Base-by-base conservation (phyloP, 768 basidiomycete genomes). In the Tricholomella constricta region DNA sequence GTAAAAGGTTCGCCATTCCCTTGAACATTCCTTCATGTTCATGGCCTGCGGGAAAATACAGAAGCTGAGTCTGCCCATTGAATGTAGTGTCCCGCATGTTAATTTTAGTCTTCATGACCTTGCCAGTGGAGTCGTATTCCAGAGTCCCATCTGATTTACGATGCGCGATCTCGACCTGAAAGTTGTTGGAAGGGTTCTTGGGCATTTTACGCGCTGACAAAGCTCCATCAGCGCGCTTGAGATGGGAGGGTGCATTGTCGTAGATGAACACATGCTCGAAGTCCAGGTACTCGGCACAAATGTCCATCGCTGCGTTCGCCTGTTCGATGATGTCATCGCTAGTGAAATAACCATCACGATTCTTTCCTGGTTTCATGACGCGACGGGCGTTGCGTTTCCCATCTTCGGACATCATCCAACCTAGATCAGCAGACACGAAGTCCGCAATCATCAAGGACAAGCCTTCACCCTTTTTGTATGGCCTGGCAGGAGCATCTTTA, bases 371-470 rank as follows among this genome's bases (percentile, higher is more conserved):
- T 22, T 54, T 56, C 32, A 44, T 34, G 15, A 35, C 6, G 6
- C 14, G 4, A 1, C 20, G 32, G 3, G 50, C 50, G 35, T 6
- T 6, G 29, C 29, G 29, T 29, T 29, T 29, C 29, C 29, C 29
- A 29, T 29, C 29, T 6, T 29, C 6, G 6, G 29, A 29, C 6
- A 6, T 11, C 6, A 29, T 6, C 29, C 29, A 29, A 11, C 29
- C 29, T 3, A 62, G 66, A 34, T 71, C 65, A 0, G 70, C 54
- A 2, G 67, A 72, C 0, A 73, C 67, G 57, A 67, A 72, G 46
- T 73, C 65, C 0, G 69, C 65, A 15, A 72, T 60, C 71, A 73
- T 73, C 10, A 68, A 37, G 2, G 70, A 71, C 0, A 47, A 53
- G 1, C 69, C 48, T 17, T 71, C 67, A 3, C 69, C 68, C 35